Base-by-base conservation (phyloP, 352 stramenopile genomes). In the Phytophthora vignae region DNA sequence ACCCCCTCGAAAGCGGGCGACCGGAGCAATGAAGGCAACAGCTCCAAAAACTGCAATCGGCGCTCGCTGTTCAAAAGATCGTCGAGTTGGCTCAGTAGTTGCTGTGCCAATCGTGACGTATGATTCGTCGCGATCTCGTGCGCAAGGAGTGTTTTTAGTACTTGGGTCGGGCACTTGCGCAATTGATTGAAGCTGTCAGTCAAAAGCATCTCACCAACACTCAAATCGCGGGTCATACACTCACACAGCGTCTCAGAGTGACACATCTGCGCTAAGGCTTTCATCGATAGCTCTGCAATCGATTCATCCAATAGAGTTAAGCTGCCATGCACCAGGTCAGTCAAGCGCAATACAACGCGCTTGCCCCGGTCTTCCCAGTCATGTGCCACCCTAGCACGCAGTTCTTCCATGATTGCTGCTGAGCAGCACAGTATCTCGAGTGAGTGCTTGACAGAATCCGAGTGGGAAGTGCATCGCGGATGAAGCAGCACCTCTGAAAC, bases 331-430 rank as follows among this genome's bases (percentile, higher is more conserved):
- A n/a, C 10, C 5, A 74, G 54, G 8, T 50, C 33, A 48, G 48
- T 38, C 48, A 74, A 71, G 15, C n/a, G 14, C 15, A 56, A n/a
- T 21, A 58, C 40, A 22, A 71, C 36, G 17, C 36, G 19, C 11
- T 36, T 65, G 4, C 68, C 61, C n/a, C 49, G 40, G n/a, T 29
- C 27, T 14, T 59, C 25, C 68, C 68, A 71, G 3, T 71, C 55
- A 21, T 7, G 48, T 2, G 29, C 10, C 31, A 67, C 42, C 10
- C 33, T 19, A 3, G 19, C 21, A n/a, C 27, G 12, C 14, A 57
- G 14, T 25, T 68, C 31, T 11, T 19, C 14, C 11, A n/a, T 46
- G 6, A 21, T 57, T 15, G 1, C 15, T 17, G 7, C 19, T 9
- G 21, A 55, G 27, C 44, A 33, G n/a, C 31, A 11, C 22, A 71